phyloP scores from a whole-genome alignment of 495 filamentous ascomycete species.

The Wilcoxina mikolae region DNA sequence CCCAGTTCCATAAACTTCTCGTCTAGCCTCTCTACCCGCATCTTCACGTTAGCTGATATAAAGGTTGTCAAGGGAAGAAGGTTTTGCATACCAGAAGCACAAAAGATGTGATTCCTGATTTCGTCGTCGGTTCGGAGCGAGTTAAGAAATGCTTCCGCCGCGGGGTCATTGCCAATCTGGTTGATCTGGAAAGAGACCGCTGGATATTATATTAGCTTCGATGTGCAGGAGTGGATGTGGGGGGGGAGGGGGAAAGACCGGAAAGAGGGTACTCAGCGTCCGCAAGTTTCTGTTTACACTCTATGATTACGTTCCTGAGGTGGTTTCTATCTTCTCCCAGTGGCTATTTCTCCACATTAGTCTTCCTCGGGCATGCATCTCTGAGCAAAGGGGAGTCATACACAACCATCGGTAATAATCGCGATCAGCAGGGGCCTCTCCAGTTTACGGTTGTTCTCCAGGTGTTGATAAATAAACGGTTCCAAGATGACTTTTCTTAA shows the following conservation, averaged over 20 bases:
- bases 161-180: constrained; percentile 1
- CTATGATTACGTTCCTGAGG: background rate
- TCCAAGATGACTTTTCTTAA: background rate
- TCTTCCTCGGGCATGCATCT: background rate
- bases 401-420: constrained; percentile 1
- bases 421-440: constrained; percentile 3
- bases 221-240: background rate
- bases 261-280: background rate
- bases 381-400: background rate
- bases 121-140: background rate
- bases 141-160: background rate
- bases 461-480: background rate
- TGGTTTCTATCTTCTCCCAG: background rate
- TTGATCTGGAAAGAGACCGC: constrained; percentile 2
- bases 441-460: background rate
- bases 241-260: background rate
- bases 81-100: background rate
- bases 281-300: background rate
- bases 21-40: background rate
- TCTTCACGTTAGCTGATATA: background rate
- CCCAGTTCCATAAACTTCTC: constrained; percentile 1
- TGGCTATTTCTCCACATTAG: background rate
- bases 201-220: background rate
- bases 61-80: no score
- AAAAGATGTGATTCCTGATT: background rate